Evolutionary conservation across 345 rosid species (phyloP).

Genomic region (Kernera saxatilis): DNA sequence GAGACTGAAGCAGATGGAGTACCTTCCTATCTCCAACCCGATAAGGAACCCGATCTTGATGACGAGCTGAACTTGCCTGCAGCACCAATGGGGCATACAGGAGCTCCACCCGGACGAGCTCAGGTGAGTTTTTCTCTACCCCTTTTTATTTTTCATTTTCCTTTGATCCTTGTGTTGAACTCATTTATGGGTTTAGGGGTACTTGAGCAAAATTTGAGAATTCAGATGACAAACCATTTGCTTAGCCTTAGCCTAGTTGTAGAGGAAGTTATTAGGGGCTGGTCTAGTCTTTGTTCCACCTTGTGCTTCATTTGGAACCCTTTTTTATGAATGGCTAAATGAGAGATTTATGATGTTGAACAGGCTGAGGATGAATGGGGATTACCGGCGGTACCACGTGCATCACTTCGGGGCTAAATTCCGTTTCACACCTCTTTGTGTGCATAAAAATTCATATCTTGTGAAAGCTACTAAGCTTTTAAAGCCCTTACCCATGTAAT

Average conservation of each 20-base stretch:
- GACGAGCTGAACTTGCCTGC: conserved; percentile 77
- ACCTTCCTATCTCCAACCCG: conserved; percentile 97
- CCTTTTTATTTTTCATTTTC: not conserved
- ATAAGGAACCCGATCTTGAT: conserved; percentile 65
- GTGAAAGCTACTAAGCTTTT: conserved; percentile 4
- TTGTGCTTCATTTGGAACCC: not conserved
- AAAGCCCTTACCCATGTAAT: not conserved
- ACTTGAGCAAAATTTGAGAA: not conserved
- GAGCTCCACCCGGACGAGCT: conserved; percentile 50
- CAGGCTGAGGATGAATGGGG: conserved; percentile 93
- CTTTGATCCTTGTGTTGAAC: not conserved
- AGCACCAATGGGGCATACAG: conserved; percentile 63
- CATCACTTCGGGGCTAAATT: conserved; percentile 63
- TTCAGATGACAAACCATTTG: not conserved
- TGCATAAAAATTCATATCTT: conserved; percentile 11
- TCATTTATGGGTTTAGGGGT: not conserved
- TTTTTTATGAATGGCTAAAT: not conserved
- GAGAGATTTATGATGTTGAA: not conserved
- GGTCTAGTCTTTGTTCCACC: not conserved
- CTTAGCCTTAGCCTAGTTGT: too few species aligned
- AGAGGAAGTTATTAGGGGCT: not conserved
- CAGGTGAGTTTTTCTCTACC: conserved; percentile 48
- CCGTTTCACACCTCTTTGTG: not conserved
- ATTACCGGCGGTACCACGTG: conserved; percentile 81
- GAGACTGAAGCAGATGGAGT: conserved; percentile 81